Evolutionary conservation across 495 filamentous ascomycete genomes (phyloP).

Genomic region (Gamarada debralockiae): DNA sequence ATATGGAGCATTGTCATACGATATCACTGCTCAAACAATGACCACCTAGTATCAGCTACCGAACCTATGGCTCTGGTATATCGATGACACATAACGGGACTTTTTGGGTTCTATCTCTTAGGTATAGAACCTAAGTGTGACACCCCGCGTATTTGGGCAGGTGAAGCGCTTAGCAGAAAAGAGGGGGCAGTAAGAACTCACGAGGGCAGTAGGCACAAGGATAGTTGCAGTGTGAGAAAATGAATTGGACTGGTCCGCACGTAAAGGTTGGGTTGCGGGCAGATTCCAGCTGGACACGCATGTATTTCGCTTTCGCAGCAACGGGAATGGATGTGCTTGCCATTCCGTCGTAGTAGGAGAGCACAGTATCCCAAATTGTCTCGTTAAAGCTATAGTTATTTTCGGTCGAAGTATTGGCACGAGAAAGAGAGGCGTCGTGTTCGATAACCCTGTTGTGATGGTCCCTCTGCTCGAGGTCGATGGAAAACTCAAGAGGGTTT

Average conservation of each 20-base stretch:
- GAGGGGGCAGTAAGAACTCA: too few species aligned
- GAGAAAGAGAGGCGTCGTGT: slow-evolving; percentile 28
- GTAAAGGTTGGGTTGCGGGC: slow-evolving; percentile 3
- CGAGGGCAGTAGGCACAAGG: too few species aligned
- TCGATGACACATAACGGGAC: too few species aligned
- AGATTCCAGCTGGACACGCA: neutral
- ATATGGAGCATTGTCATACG: too few species aligned
- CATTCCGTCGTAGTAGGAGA: slow-evolving; percentile 8
- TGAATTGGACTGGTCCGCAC: slow-evolving; percentile 6
- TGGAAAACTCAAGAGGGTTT: slow-evolving; percentile 14
- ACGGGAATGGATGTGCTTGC: neutral
- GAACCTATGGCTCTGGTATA: too few species aligned
- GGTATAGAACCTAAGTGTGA: too few species aligned
- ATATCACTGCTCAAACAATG: too few species aligned
- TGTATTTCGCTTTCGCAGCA: slow-evolving; percentile 9
- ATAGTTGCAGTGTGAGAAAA: too few species aligned
- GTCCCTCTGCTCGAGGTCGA: slow-evolving; percentile 25
- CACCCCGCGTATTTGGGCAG: too few species aligned
- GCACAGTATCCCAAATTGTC: slow-evolving; percentile 25
- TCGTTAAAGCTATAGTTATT: slow-evolving; percentile 28
- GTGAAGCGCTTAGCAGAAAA: too few species aligned
- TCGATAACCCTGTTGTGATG: slow-evolving; percentile 26
- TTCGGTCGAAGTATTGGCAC: slow-evolving; percentile 21
- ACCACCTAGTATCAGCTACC: too few species aligned
- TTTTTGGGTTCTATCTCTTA: too few species aligned